A percentile compares a stretch with the other conserved stretches of the same genome.
Evolutionary conservation across 148 eudicot genomes (phyloP).

Genomic region (Bassia scoparia): DNA sequence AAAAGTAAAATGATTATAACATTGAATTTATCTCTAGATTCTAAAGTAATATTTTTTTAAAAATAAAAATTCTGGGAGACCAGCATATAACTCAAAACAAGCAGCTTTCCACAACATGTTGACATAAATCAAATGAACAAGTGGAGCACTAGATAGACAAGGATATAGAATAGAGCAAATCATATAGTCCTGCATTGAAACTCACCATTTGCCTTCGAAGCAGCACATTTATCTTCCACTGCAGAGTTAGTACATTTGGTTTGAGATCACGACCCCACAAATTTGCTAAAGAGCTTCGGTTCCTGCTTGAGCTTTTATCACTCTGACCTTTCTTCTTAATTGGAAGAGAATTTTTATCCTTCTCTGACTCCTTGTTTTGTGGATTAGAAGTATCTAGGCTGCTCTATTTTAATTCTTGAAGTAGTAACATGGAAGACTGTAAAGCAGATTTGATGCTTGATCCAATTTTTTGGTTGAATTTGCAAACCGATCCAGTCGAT

Average conservation of each 20-base stretch:
- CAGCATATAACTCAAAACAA: neutral
- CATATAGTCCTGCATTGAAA: neutral
- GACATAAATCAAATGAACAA: neutral
- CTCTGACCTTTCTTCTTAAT: constrained; percentile 50
- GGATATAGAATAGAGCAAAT: neutral
- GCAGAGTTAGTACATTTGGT: constrained; percentile 36
- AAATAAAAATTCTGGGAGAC: no score
- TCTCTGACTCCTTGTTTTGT: constrained; percentile 39
- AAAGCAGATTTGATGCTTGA: constrained; percentile 36
- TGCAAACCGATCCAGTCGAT: constrained; percentile 36
- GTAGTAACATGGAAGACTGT: constrained; percentile 30
- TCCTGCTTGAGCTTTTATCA: constrained; percentile 51
- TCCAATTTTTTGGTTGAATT: constrained; percentile 46
- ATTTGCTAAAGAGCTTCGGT: constrained; percentile 63
- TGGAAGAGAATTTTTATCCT: constrained; percentile 45
- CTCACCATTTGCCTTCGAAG: constrained; percentile 49
- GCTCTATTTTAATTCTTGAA: constrained; percentile 38
- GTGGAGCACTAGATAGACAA: neutral
- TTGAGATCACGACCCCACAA: constrained; percentile 88
- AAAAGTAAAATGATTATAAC: neutral
- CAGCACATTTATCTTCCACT: constrained; percentile 32
- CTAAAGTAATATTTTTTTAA: neutral
- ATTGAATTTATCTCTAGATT: neutral
- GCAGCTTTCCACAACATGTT: neutral
- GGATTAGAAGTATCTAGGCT: constrained; percentile 26